A percentile compares a stretch with the other conserved stretches of the same genome.
Conservation (phyloP, 805 yeast genomes). For the Suhomyces pyralidae region DNA sequence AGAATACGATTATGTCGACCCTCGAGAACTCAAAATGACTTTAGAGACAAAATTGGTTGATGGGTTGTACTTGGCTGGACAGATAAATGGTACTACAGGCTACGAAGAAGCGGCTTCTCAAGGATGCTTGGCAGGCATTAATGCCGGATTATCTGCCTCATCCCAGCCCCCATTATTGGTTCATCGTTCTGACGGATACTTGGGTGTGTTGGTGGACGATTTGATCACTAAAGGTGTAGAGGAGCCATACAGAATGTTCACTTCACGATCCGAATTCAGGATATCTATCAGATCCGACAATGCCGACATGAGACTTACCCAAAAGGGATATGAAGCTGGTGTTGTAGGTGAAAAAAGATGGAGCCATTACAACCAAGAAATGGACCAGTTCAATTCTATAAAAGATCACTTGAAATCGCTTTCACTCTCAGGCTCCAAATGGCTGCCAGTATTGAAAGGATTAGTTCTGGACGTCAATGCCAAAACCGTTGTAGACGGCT, state of each 20-base stretch:
- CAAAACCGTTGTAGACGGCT: conserved; percentile 48
- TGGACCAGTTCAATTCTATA: conserved; percentile 41
- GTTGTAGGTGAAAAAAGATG: conserved; percentile 63
- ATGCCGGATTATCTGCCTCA: conserved; percentile 68
- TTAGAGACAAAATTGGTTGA: conserved; percentile 76
- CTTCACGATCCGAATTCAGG: conserved; percentile 92
- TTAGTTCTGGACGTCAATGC: conserved; percentile 48
- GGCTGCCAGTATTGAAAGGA: conserved; percentile 54
- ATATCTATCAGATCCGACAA: conserved; percentile 89
- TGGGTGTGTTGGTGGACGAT: conserved; percentile 93
- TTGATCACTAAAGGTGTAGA: conserved; percentile 91
- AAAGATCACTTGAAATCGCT: conserved; percentile 44
- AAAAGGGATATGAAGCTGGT: conserved; percentile 61
- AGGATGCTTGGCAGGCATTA: conserved; percentile 92
- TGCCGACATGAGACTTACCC: conserved; percentile 84
- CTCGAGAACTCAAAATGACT: conserved; percentile 74
- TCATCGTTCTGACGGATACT: conserved; percentile 78
- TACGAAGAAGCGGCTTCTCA: conserved; percentile 99
- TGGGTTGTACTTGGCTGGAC: conserved; percentile 91
- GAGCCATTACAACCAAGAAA: conserved; percentile 44
- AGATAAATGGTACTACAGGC: conserved; percentile 97
- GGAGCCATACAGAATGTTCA: conserved; percentile 98
- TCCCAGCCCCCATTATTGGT: conserved; percentile 48
- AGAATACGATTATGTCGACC: conserved; percentile 94
- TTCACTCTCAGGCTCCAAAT: conserved; percentile 52